These are phyloP conservation scores for Macrotyloma uniflorum DNA, from an alignment of 306 rosid genomes.

Conservation along the genomic window DNA sequence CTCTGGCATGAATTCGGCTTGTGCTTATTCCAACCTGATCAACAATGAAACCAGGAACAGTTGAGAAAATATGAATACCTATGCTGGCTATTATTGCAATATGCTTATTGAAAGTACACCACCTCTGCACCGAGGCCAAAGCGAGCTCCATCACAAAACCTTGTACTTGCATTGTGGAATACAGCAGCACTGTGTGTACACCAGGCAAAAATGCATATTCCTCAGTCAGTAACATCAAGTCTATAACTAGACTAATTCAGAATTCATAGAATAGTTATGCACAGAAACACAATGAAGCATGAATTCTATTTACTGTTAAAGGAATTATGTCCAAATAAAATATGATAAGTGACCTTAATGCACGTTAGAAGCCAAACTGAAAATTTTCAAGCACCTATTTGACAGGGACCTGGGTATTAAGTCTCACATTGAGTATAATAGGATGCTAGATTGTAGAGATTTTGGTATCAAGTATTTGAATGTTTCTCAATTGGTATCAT, in stretches of 20 bases:
- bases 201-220: conserved; percentile 14
- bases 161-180: conserved; percentile 83
- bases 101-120: not conserved
- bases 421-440: not conserved
- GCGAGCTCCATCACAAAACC: conserved; percentile 81
- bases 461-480: not conserved
- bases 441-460: not conserved
- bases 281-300: not conserved
- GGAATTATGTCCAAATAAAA: conserved; percentile 10
- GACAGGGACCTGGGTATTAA: not conserved
- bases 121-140: conserved; percentile 92
- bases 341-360: not conserved
- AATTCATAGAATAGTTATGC: not conserved
- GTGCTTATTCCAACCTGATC: conserved; percentile 86
- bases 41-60: conserved; percentile 29
- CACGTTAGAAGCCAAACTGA: not conserved
- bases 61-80: conserved; percentile 10
- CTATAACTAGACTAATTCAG: not conserved
- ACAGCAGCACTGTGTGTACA: conserved; percentile 68
- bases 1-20: conserved; percentile 84
- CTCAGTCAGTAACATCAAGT: conserved; percentile 20
- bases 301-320: not conserved
- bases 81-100: not conserved
- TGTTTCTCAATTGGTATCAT: not conserved
- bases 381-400: not conserved